phyloP scores from a whole-genome alignment of 1,284 basidiomycete genomes.

The Cronartium ribicola region DNA sequence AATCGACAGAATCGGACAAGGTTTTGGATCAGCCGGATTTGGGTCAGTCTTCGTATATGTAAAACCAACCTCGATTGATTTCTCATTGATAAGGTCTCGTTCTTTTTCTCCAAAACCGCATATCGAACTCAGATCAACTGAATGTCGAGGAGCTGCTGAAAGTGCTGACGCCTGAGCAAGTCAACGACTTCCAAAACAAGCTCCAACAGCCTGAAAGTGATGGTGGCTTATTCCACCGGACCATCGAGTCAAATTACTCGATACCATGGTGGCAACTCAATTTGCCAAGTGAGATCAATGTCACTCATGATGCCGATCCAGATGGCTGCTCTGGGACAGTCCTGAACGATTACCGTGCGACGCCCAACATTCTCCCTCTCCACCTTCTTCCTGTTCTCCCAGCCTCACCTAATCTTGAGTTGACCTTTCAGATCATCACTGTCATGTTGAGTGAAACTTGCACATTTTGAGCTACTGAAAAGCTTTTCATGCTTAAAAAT shows the following conservation, averaged over 20 bases:
- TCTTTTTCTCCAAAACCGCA: neutral
- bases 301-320: neutral
- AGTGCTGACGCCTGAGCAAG: neutral
- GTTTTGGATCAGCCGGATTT: neutral
- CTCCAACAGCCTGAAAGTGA: neutral
- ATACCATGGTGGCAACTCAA: neutral
- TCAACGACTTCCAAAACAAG: constrained; percentile 5
- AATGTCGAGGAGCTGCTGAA: neutral
- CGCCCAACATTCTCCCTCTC: neutral
- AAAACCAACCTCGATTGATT: no score
- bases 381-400: constrained; percentile 5
- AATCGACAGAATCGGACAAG: neutral
- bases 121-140: neutral
- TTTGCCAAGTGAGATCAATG: neutral
- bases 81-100: no score
- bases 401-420: neutral
- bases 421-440: neutral
- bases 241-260: neutral
- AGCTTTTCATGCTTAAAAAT: no score
- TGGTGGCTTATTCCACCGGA: neutral
- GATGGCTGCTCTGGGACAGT: neutral
- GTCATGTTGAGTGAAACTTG: constrained; percentile 7
- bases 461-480: neutral
- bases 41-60: neutral
- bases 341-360: neutral